phyloP scores from a whole-genome alignment of 2,329 filamentous ascomycete species.

The Orbilia quercus region DNA sequence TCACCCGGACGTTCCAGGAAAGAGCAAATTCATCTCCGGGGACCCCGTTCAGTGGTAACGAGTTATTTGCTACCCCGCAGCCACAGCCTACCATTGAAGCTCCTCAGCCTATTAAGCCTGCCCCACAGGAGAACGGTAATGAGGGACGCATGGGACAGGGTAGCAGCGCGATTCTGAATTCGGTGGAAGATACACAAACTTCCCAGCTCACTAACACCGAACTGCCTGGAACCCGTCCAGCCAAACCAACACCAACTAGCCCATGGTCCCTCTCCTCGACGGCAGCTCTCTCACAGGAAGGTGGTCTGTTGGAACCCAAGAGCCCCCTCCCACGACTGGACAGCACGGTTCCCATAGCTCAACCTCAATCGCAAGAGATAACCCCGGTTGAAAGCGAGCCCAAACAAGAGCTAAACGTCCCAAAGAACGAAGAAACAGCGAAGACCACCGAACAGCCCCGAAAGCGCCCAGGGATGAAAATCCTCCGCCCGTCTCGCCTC shows the following conservation, averaged over 20 bases:
- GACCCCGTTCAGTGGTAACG: constrained; percentile 39
- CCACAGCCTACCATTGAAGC: constrained; percentile 23
- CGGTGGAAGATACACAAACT: constrained; percentile 31
- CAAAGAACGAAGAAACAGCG: constrained; percentile 32
- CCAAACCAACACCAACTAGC: constrained; percentile 39
- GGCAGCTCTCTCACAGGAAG: constrained; percentile 50
- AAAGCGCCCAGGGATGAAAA: constrained; percentile 53
- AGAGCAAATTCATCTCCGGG: constrained; percentile 45
- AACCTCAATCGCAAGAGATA: constrained; percentile 22
- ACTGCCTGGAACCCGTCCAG: constrained; percentile 28
- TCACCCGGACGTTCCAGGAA: constrained; percentile 52
- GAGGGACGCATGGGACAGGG: constrained; percentile 50
- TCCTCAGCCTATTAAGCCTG: constrained; percentile 15
- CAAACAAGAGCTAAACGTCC: constrained; percentile 20
- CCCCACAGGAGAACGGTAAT: constrained; percentile 3
- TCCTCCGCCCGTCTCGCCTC: constrained; percentile 46
- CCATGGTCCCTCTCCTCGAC: constrained; percentile 51
- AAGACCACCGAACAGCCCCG: constrained; percentile 36
- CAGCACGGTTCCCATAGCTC: constrained; percentile 16
- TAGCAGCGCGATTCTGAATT: constrained; percentile 51
- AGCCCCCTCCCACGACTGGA: constrained; percentile 51
- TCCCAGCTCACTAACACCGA: constrained; percentile 16
- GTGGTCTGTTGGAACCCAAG: constrained; percentile 40
- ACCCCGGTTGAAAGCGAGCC: constrained; percentile 1
- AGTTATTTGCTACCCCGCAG: constrained; percentile 40